Conservation (phyloP, 306 rosid genomes). For the Oemleria cerasiformis region DNA sequence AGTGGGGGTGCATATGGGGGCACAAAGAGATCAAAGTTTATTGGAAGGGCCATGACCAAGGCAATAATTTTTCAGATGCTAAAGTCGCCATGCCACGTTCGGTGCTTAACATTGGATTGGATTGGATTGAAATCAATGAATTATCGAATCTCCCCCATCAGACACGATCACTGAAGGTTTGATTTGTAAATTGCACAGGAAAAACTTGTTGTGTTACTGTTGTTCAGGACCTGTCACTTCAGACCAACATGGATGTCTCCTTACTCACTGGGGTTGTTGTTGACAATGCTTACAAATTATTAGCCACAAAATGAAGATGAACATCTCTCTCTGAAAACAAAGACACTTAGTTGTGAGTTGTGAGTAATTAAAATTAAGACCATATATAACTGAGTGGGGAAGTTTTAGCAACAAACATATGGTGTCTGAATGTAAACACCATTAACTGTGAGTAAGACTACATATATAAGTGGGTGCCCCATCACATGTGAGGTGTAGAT, state of each 20-base stretch:
- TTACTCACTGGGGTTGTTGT: background rate
- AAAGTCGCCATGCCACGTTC: no score
- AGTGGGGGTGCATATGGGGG: background rate
- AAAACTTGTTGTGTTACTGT: background rate
- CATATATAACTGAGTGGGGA: background rate
- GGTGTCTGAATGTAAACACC: no score
- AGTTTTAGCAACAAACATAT: background rate
- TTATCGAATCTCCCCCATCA: no score
- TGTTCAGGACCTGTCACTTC: constrained; percentile 20
- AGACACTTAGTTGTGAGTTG: background rate
- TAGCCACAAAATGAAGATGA: background rate
- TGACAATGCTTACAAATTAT: background rate
- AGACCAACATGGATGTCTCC: background rate
- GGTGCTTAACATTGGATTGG: no score
- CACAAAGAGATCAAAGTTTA: background rate
- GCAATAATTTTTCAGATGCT: background rate
- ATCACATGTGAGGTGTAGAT: constrained; percentile 10
- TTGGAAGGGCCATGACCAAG: background rate
- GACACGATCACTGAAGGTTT: background rate
- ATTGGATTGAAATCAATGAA: no score
- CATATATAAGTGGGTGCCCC: background rate
- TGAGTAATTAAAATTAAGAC: background rate
- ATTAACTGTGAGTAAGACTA: constrained; percentile 2
- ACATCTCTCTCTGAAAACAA: background rate
- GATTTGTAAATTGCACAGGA: background rate